Evolutionary conservation across 2,329 filamentous ascomycete genomes (phyloP).

Genomic region (Neopestalotiopsis rosae): DNA sequence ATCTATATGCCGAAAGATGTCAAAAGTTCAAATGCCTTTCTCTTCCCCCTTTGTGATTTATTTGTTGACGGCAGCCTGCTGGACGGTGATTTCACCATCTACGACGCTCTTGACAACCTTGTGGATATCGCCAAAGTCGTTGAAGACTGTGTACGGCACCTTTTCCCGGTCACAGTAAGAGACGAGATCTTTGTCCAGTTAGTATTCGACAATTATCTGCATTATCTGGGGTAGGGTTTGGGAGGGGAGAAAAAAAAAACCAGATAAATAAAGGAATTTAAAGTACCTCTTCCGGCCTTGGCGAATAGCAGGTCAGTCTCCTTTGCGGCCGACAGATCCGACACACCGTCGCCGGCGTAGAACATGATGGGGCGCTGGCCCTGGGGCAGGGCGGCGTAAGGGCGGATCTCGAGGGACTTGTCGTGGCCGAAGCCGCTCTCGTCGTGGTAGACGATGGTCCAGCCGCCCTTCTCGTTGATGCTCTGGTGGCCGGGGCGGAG

Average conservation of each 20-base stretch:
- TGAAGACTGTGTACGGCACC: constrained; percentile 86
- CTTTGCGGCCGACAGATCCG: constrained; percentile 86
- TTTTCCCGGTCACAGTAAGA: constrained; percentile 83
- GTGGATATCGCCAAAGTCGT: constrained; percentile 82
- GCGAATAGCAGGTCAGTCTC: constrained; percentile 95
- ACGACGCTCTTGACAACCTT: constrained; percentile 77
- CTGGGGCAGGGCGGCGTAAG: constrained; percentile 75
- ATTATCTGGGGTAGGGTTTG: neutral
- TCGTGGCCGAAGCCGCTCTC: constrained; percentile 94
- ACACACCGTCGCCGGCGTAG: constrained; percentile 95
- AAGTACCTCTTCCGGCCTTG: constrained; percentile 82
- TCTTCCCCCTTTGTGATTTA: constrained; percentile 19
- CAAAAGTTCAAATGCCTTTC: neutral
- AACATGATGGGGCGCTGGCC: constrained; percentile 79
- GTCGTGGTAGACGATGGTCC: constrained; percentile 89
- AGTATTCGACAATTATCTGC: constrained; percentile 15
- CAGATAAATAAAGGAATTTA: neutral
- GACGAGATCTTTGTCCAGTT: constrained; percentile 70
- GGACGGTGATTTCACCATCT: constrained; percentile 72
- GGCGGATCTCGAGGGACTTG: constrained; percentile 89
- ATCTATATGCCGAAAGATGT: neutral
- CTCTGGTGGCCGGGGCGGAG: constrained; percentile 69
- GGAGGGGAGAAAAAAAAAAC: neutral
- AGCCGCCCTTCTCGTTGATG: constrained; percentile 81
- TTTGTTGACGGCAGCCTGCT: constrained; percentile 64